phyloP scores from a whole-genome alignment of 2,329 filamentous ascomycete genomes.

The Penicillium sp. region DNA sequence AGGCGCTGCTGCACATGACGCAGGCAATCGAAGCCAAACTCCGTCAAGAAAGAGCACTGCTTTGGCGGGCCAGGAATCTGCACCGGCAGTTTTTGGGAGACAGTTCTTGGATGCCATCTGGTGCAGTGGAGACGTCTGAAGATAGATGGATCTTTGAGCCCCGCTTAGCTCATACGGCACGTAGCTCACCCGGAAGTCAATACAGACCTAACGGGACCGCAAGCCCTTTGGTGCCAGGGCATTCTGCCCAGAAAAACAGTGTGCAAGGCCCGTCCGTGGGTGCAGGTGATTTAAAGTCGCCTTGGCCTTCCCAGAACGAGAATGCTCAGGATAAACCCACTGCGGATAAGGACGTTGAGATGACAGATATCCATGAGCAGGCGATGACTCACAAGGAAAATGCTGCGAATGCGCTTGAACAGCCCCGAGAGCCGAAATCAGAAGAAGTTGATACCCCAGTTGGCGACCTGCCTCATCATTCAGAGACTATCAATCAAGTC shows the following conservation, averaged over 20 bases:
- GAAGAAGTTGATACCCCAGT: constrained; percentile 31
- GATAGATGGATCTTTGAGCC: constrained; percentile 44
- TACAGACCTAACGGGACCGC: constrained; percentile 11
- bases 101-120: constrained; percentile 51
- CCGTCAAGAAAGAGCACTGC: constrained; percentile 47
- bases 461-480: constrained; percentile 28
- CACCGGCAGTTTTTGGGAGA: constrained; percentile 54
- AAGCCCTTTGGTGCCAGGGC: too few species aligned
- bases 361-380: constrained; percentile 23
- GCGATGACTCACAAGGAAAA: too few species aligned
- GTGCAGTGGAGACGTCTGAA: constrained; percentile 43
- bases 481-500: too few species aligned
- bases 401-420: too few species aligned
- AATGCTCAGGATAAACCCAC: too few species aligned
- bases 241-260: constrained; percentile 6
- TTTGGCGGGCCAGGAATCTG: constrained; percentile 52
- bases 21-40: constrained; percentile 49
- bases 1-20: constrained; percentile 51
- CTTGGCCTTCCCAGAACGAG: constrained; percentile 9
- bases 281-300: too few species aligned
- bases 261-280: too few species aligned
- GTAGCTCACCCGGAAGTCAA: too few species aligned
- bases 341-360: too few species aligned
- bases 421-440: constrained; percentile 25
- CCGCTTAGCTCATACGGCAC: too few species aligned